Percentiles rank a stretch among this genome's conserved stretches.
phyloP scores from a whole-genome alignment of 805 yeast genomes.

The Cyberlindnera mississippiensis region DNA sequence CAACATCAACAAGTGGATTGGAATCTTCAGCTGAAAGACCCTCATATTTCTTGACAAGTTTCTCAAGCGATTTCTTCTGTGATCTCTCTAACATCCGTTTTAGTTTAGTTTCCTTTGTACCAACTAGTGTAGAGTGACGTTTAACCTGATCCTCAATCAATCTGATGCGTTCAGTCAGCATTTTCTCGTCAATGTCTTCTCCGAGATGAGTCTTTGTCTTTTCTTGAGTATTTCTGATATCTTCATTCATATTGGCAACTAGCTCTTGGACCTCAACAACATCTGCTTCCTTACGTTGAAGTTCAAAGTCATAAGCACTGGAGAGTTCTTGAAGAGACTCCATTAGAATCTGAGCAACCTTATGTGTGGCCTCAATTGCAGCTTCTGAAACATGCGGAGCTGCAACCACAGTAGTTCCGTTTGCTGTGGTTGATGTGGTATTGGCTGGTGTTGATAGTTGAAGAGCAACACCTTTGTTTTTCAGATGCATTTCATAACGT shows the following conservation, averaged over 20 bases:
- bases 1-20: conserved; percentile 23
- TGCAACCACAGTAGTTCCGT: conserved; percentile 16
- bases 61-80: conserved; percentile 24
- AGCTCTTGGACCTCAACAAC: conserved; percentile 44
- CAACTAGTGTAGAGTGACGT: conserved; percentile 18
- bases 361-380: conserved; percentile 49
- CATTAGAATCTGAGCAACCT: conserved; percentile 46
- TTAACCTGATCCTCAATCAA: conserved; percentile 19
- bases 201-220: conserved; percentile 24
- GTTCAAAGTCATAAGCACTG: conserved; percentile 50
- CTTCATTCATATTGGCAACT: conserved; percentile 37
- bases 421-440: background rate
- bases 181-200: conserved; percentile 14
- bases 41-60: conserved; percentile 2
- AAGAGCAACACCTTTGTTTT: conserved; percentile 6
- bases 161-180: conserved; percentile 9
- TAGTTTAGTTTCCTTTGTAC: conserved; percentile 25
- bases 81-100: conserved; percentile 29
- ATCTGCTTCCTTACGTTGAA: conserved; percentile 52
- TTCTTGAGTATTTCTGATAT: conserved; percentile 33
- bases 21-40: background rate
- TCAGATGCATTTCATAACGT: conserved; percentile 24
- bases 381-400: conserved; percentile 48
- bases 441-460: conserved; percentile 13
- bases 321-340: conserved; percentile 45